Evolutionary conservation across 306 rosid genomes (phyloP).

Genomic region (Canavalia ensiformis): DNA sequence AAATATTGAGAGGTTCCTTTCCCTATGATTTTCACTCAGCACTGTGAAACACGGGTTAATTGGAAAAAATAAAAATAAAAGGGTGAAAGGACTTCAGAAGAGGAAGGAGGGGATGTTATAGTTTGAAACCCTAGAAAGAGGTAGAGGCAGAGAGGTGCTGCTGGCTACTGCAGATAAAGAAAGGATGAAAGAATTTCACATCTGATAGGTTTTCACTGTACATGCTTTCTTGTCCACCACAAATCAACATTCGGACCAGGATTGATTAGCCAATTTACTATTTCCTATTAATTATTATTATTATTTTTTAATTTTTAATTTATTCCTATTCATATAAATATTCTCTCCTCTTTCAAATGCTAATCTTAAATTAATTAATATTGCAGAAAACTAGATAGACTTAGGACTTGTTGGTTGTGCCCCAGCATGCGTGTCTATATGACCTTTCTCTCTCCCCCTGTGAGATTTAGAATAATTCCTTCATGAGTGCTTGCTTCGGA

Average conservation of each 20-base stretch:
- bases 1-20: constrained; percentile 43
- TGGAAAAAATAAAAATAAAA: constrained; percentile 16
- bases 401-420: constrained; percentile 18
- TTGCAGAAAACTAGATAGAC: constrained; percentile 51
- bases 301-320: too few relatives aligned
- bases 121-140: constrained; percentile 55
- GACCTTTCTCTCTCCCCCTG: neutral
- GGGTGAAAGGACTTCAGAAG: constrained; percentile 43
- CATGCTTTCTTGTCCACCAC: constrained; percentile 63
- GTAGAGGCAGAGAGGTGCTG: constrained; percentile 34
- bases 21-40: constrained; percentile 46
- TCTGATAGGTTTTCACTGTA: constrained; percentile 58
- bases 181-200: constrained; percentile 58
- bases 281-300: neutral
- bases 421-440: constrained; percentile 24
- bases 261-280: constrained; percentile 22
- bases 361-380: constrained; percentile 11
- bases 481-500: neutral
- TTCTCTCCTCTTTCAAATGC: constrained; percentile 10
- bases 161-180: constrained; percentile 45
- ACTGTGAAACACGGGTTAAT: constrained; percentile 41
- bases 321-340: neutral
- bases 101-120: constrained; percentile 16
- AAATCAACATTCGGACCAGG: constrained; percentile 50
- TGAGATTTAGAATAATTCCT: constrained; percentile 15